Evolutionary conservation across 176 grass and related monocot genomes (phyloP), one percentile per base, ranked within the genome.

Genomic region (Avena atlantica): DNA sequence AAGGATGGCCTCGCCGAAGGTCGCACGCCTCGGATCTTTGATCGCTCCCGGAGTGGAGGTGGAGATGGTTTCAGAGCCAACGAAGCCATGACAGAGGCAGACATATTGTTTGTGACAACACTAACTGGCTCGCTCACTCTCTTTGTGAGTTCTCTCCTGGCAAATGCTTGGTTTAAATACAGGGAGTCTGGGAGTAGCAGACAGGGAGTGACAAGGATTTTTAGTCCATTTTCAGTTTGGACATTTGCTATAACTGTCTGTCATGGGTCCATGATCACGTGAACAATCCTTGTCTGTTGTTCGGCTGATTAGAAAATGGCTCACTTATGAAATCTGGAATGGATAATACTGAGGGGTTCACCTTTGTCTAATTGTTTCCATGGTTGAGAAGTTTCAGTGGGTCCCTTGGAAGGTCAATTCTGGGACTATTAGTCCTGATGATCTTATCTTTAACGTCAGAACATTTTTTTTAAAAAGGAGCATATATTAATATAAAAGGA

Each of bases 261-360:
- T 65, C 83, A 85, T 50, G 83, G 70, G 83, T 60, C 83, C 83
- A 76, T 85, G 45, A 76, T 65, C 83, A 85, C 83, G 83, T 85
- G 72, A 76, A 48, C 45, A 21, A 51, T 21, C 44, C 82, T 74
- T 75, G 55, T 84, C 70, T 84, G 15, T 16, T 45, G 16, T 53
- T 73, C 44, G 68, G 68, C 21, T 74, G 70, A 75, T 84, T n/a
- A 75, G 40, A 75, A 74, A 45, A 74, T 31, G 56, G 56, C 3
- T 42, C 58, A 15, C 83, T 76, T 50, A 36, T 21, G 71, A 23
- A 76, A 85, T 76, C 83, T 16, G 25, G 9, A 85, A 85, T 76
- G 83, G 71, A 76, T 85, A 64, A 61, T 84, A 27, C 23, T 12
- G 40, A 29, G 42, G 29, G 6, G 34, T 76, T 64, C 57, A 40